Evolutionary conservation across 2,329 filamentous ascomycete genomes (phyloP), one percentile per base, ranked within the genome.

Genomic region (Aspergillus cejpii): DNA sequence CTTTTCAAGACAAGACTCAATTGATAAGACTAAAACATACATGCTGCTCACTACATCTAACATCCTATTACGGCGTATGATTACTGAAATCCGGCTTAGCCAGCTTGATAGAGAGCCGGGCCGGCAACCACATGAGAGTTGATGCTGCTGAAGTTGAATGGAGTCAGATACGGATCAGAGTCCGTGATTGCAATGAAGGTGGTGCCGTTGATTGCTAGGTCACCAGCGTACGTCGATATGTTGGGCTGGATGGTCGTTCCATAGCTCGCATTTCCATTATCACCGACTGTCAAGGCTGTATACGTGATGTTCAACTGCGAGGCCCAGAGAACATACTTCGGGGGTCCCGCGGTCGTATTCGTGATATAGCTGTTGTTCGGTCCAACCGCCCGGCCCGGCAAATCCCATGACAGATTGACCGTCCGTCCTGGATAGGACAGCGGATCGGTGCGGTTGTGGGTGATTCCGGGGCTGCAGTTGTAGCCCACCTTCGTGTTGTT

Each of bases 361-460:
- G 87, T 91, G 39, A 88, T 69, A 62, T 94, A 94, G 59, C 80
- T 85, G 69, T 87, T 88, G 66, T 94, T 91, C 0, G 87, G 87
- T 0, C 87, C 87, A 2, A 91, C 76, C 0, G 75, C 56, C 53
- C 77, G 67, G 0, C 85, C 86, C 0, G 86, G 83, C 0, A 62
- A 66, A 20, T 92, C 86, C 87, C 87, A 94, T 34, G 74, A 63
- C 5, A 94, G 68, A 58, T 79, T 80, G 2, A 94, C 80, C 55
- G 81, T 70, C 19, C 83, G 83, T 0, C 87, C 87, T 0, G 87
- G 78, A 62, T 84, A 88, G 0, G 83, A 84, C 0, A 94, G 77
- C 0, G 86, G 85, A 39, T 77, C 75, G 8, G 76, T 81, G 37
- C 82, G 77, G 71, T 89, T 90, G 57, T 78, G 78, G 0, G 76